Evolutionary conservation across 495 filamentous ascomycete genomes (phyloP), one percentile per base, ranked within the genome.

Genomic region (Xylaria sp.): DNA sequence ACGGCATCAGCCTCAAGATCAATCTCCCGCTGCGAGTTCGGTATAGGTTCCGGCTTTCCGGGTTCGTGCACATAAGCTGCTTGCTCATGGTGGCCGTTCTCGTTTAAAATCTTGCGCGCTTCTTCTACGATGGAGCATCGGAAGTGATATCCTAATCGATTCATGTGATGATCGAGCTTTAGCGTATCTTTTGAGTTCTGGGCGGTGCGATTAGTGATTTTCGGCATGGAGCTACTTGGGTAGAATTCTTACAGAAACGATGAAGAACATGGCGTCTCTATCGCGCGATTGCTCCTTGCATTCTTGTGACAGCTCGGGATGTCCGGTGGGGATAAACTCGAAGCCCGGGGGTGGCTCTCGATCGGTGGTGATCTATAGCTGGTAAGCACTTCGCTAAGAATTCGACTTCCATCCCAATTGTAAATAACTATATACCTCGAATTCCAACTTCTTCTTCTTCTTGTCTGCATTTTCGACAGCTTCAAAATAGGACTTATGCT

Each of bases 201-300:
- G 37, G 62, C 4, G 12, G 9, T 19, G 52, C 4, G 0, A 59
- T 77, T 53, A 72, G 74, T 63, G 55, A n/a, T 21, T 21, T 55
- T 29, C 15, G n/a, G 29, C 11, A 0, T 4, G 11, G 14, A 44
- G 4, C 19, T 62, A 40, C 2, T 21, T 31, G 35, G 19, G 24
- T 40, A 33, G 33, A 48, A 2, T 26, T 67, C 89, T 75, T 86
- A 95, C 93, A 74, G 93, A 92, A 74, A 97, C 93, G 62, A 94
- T 92, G 71, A 91, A 90, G 33, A 94, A 89, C 80, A 90, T 87
- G 19, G 88, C 82, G 15, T 86, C 89, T 71, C 86, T 82, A 74
- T 90, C 87, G 69, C 92, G 85, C 21, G 93, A 96, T 7, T 90
- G 72, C 73, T 97, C 93, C 80, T 95, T 97, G 84, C 94, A 97